phyloP scores from a whole-genome alignment of 2,329 filamentous ascomycete genomes.

The Aspergillus transmontanensis region DNA sequence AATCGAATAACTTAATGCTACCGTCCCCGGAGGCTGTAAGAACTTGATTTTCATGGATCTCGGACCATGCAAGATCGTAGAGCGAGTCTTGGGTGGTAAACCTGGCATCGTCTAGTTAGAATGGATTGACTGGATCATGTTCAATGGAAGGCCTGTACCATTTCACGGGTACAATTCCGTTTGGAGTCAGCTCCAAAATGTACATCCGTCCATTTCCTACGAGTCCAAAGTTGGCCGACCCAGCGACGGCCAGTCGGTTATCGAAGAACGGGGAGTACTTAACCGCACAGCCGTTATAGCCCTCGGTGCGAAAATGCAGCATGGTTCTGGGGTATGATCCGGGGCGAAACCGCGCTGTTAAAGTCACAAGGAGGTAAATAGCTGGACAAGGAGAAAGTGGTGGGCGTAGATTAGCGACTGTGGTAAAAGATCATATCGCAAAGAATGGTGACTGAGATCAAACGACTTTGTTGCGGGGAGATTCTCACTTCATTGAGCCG shows the following conservation, averaged over 20 bases:
- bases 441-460: background rate
- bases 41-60: constrained; percentile 93
- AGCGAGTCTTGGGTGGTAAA: constrained; percentile 97
- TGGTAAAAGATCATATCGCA: background rate
- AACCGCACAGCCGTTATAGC: constrained; percentile 94
- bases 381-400: background rate
- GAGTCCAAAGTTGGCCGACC: constrained; percentile 93
- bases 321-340: constrained; percentile 52
- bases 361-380: background rate
- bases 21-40: constrained; percentile 89
- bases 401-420: background rate
- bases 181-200: constrained; percentile 77
- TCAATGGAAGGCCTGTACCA: constrained; percentile 54
- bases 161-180: constrained; percentile 83
- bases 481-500: background rate
- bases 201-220: constrained; percentile 94
- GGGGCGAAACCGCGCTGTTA: background rate
- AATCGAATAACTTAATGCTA: constrained; percentile 91
- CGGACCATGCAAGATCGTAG: constrained; percentile 93
- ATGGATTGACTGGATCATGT: background rate
- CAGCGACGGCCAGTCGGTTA: constrained; percentile 84
- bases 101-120: constrained; percentile 46
- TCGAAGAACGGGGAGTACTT: constrained; percentile 99
- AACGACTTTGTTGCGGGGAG: background rate
- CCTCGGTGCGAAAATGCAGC: constrained; percentile 91